Evolutionary conservation across 805 yeast species (phyloP).

Genomic region (Ogataea saltuana): DNA sequence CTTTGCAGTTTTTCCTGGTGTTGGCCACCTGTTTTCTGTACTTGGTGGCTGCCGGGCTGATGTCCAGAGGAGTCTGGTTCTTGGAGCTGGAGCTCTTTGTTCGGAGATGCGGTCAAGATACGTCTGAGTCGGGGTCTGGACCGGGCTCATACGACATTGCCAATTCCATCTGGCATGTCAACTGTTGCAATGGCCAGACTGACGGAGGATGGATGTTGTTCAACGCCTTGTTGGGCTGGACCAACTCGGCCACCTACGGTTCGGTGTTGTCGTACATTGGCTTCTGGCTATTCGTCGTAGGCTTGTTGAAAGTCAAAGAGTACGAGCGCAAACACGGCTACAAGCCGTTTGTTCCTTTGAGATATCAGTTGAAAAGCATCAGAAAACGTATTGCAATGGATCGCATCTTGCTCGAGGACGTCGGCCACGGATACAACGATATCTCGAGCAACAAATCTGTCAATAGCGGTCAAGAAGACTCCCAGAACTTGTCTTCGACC

Average conservation of each 20-base stretch:
- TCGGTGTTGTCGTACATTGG: constrained; percentile 70
- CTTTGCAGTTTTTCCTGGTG: constrained; percentile 72
- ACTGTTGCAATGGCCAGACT: constrained; percentile 90
- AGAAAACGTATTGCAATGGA: constrained; percentile 38
- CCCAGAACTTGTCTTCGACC: background rate
- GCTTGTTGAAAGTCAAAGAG: constrained; percentile 42
- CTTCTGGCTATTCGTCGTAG: constrained; percentile 64
- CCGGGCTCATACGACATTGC: constrained; percentile 88
- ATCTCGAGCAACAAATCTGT: constrained; percentile 23
- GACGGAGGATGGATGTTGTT: constrained; percentile 92
- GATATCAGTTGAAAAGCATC: constrained; percentile 58
- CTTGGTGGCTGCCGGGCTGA: constrained; percentile 81
- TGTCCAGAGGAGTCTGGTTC: constrained; percentile 89
- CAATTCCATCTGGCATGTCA: constrained; percentile 88
- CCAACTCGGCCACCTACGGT: constrained; percentile 89
- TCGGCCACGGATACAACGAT: constrained; percentile 25
- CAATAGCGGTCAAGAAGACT: background rate
- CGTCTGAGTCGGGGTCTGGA: constrained; percentile 86
- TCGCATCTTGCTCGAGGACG: constrained; percentile 29
- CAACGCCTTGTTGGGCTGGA: constrained; percentile 92
- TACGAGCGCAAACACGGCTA: constrained; percentile 59
- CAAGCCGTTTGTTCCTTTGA: constrained; percentile 60
- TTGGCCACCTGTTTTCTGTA: constrained; percentile 79
- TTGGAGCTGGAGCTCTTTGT: constrained; percentile 79
- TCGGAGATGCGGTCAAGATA: constrained; percentile 77